Base-by-base conservation (phyloP, 1,139 yeast genomes). In the Zygoascus meyerae region DNA sequence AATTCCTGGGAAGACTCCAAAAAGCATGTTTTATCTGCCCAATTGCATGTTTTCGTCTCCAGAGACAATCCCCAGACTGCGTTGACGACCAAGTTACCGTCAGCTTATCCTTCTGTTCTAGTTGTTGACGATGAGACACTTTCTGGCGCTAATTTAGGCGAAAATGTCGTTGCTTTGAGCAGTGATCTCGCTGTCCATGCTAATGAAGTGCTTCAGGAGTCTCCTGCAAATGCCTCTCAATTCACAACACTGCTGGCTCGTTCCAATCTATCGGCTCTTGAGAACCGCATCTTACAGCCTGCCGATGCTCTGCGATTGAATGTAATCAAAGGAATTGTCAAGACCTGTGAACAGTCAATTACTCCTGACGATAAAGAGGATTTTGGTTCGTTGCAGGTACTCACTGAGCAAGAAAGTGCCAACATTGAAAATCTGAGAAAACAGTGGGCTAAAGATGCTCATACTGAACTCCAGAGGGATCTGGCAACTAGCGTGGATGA, bases 401-500 rank as follows among this genome's bases (percentile, higher is more conserved):
- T 48, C 32, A 49, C 54, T 10, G 49, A 49, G 12, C 21, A 35
- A 8, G 62, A 58, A 29, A 45, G 55, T 1, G 48, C 49, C 11
- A 51, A 52, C 15, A 52, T 62, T 35, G 44, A 49, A 29, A 35
- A 47, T 3, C 53, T 62, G 36, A 57, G 70, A 32, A 46, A 53
- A 11, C 47, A 57, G 16, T 69, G 73, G 73, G 55, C 70, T 1
- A 50, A 53, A 10, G 52, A 53, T 5, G 71, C 73, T 1, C 73
- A 69, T 48, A 50, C 54, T 16, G 73, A 69, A 52, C 58, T 69
- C 14, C 70, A 69, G 48, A 59, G 64, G 7, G 51, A 52, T 10
- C 55, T 67, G 6, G 49, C 57, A 9, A 57, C 57, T 11, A 54
- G 58, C 11, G 49, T 67, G 5, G 59, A 56, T 26, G 18, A 32